Conservation (phyloP, 2,329 filamentous ascomycete species). For the Verticillium nonalfalfae region DNA sequence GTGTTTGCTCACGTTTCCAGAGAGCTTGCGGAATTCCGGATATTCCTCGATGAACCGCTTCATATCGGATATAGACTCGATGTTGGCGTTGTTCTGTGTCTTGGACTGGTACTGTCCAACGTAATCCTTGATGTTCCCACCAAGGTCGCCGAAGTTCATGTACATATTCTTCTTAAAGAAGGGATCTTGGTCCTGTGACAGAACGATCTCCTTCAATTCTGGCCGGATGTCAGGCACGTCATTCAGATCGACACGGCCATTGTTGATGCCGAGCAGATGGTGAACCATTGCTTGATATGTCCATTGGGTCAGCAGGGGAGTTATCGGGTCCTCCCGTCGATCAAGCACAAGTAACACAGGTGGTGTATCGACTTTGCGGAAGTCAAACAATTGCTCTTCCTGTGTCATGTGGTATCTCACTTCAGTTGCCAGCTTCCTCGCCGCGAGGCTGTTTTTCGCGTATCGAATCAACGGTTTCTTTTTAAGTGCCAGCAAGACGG, state of each 20-base stretch:
- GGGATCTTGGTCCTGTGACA: constrained; percentile 94
- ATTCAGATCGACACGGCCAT: constrained; percentile 86
- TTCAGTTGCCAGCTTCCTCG: constrained; percentile 90
- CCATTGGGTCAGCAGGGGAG: constrained; percentile 92
- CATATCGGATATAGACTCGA: constrained; percentile 97
- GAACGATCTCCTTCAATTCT: constrained; percentile 86
- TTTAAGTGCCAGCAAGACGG: constrained; percentile 80
- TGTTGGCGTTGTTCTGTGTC: constrained; percentile 92
- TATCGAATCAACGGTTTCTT: constrained; percentile 96
- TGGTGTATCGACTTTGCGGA: constrained; percentile 88
- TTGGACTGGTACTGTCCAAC: constrained; percentile 97
- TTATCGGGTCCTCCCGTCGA: constrained; percentile 88
- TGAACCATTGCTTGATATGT: constrained; percentile 99
- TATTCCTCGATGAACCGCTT: constrained; percentile 99
- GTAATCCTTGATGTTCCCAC: constrained; percentile 95
- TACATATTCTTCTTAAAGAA: constrained; percentile 99
- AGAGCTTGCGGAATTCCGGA: constrained; percentile 93
- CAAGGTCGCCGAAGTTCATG: constrained; percentile 91
- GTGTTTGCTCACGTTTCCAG: constrained; percentile 97
- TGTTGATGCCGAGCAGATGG: constrained; percentile 86
- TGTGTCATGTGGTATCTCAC: constrained; percentile 90
- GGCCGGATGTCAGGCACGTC: constrained; percentile 77
- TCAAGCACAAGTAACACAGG: constrained; percentile 89
- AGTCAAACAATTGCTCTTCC: constrained; percentile 95
- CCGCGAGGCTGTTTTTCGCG: constrained; percentile 80